A percentile compares a stretch with the other conserved stretches of the same genome.
phyloP scores from a whole-genome alignment of 2,329 filamentous ascomycete species.

The Talaromyces funiculosus region DNA sequence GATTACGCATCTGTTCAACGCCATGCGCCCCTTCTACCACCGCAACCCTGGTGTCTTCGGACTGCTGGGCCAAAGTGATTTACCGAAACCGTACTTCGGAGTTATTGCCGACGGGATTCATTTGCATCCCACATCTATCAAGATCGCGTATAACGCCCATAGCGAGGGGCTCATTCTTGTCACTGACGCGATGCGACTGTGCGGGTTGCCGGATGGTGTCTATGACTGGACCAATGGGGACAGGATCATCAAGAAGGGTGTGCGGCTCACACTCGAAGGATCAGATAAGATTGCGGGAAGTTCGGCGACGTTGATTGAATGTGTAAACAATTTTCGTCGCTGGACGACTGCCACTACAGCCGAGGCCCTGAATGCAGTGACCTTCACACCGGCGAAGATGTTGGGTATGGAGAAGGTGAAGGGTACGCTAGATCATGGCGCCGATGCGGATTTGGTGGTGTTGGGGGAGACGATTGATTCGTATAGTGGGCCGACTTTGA shows the following conservation, averaged over 20 bases:
- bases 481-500: constrained; percentile 29
- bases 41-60: constrained; percentile 88
- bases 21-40: constrained; percentile 85
- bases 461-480: constrained; percentile 30
- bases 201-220: constrained; percentile 74
- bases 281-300: constrained; percentile 74
- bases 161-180: constrained; percentile 81
- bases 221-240: constrained; percentile 80
- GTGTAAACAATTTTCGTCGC: constrained; percentile 40
- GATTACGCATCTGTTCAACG: constrained; percentile 93
- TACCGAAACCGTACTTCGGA: constrained; percentile 66
- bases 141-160: constrained; percentile 82
- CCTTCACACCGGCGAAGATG: constrained; percentile 36
- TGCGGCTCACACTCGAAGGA: constrained; percentile 68
- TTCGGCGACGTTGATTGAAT: constrained; percentile 40
- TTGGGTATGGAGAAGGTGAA: constrained; percentile 35
- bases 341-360: constrained; percentile 37
- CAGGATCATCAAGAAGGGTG: constrained; percentile 56
- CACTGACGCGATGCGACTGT: constrained; percentile 85
- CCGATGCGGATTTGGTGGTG: constrained; percentile 40
- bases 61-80: constrained; percentile 63
- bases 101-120: constrained; percentile 89
- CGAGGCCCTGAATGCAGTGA: constrained; percentile 36
- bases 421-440: constrained; percentile 34
- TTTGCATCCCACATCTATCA: constrained; percentile 78